Percentiles rank a stretch among this genome's conserved stretches.
These are phyloP conservation scores for Aspergillus egyptiacus DNA, from an alignment of 495 filamentous ascomycete genomes.

Conservation along the genomic window DNA sequence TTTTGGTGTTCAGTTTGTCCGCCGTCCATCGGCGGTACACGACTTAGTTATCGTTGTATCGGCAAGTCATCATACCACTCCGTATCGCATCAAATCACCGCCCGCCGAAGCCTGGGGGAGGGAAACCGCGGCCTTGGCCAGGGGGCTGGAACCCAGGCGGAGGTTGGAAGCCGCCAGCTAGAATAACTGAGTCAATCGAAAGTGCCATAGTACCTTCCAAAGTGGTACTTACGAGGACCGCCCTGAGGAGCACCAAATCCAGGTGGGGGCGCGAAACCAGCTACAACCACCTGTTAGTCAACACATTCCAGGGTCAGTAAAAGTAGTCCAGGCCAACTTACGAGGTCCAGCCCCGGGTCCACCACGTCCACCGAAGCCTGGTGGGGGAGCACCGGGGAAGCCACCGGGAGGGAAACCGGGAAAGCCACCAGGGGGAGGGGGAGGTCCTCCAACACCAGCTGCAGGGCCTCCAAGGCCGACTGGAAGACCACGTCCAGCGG, in stretches of 20 bases:
- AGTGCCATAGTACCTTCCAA: conserved; percentile 1
- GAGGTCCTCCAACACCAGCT: conserved; percentile 77
- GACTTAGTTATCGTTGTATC: conserved; percentile 9
- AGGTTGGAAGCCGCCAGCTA: conserved; percentile 59
- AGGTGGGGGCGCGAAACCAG: conserved; percentile 58
- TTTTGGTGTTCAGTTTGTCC: conserved; percentile 7
- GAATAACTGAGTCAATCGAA: conserved; percentile 16
- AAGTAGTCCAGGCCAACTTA: conserved; percentile 37
- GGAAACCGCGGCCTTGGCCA: conserved; percentile 62
- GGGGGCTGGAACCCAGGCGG: conserved; percentile 64
- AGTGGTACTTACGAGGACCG: conserved; percentile 50
- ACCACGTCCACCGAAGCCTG: conserved; percentile 72
- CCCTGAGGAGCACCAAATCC: conserved; percentile 54
- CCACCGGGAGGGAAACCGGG: conserved; percentile 57
- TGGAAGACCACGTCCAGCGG: conserved; percentile 86
- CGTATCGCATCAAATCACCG: conserved; percentile 44
- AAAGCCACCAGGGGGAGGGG: conserved; percentile 55
- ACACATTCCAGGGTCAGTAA: not conserved
- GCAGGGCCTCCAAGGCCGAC: conserved; percentile 84
- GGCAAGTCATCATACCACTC: conserved; percentile 19
- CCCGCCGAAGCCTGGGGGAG: conserved; percentile 70
- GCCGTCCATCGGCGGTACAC: not conserved
- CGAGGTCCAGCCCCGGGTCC: conserved; percentile 56
- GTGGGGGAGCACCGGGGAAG: conserved; percentile 62
- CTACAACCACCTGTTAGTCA: conserved; percentile 25